Evolutionary conservation across 2,329 filamentous ascomycete genomes (phyloP).

Genomic region (Phaeosphaeria sp.): DNA sequence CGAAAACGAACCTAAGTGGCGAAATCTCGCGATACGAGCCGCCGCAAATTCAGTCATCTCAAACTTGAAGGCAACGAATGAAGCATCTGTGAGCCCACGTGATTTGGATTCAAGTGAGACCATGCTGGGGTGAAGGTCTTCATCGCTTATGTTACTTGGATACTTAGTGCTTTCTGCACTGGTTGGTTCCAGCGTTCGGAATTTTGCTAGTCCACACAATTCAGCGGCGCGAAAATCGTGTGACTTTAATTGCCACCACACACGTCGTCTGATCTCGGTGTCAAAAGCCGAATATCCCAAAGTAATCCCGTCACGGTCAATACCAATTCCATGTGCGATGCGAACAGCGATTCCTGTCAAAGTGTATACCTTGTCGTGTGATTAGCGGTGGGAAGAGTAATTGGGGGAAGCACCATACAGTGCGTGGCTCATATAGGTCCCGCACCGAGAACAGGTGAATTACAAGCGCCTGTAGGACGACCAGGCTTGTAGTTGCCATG

Average conservation of each 20-base stretch:
- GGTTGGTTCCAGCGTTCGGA: constrained; percentile 47
- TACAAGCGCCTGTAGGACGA: constrained; percentile 65
- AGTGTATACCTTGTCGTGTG: constrained; percentile 36
- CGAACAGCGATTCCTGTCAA: constrained; percentile 65
- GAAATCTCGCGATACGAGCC: not conserved
- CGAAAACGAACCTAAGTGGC: not conserved
- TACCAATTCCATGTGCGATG: constrained; percentile 63
- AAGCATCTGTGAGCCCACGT: not conserved
- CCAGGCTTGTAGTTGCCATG: constrained; percentile 62
- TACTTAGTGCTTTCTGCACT: constrained; percentile 51
- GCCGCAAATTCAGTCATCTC: constrained; percentile 39
- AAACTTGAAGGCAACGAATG: constrained; percentile 9
- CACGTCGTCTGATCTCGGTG: constrained; percentile 62
- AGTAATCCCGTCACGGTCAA: constrained; percentile 62
- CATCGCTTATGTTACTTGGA: constrained; percentile 60
- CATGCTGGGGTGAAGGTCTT: constrained; percentile 49
- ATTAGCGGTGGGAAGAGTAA: no score
- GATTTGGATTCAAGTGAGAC: constrained; percentile 21
- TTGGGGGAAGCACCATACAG: constrained; percentile 54
- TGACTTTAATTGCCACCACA: constrained; percentile 65
- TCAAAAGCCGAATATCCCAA: constrained; percentile 62
- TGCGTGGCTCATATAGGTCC: constrained; percentile 54
- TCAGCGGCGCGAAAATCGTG: constrained; percentile 62
- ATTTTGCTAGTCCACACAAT: constrained; percentile 51
- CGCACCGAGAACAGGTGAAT: constrained; percentile 65